Evolutionary conservation across 805 yeast genomes (phyloP).

Genomic region (Maudiozyma saulgeensis): DNA sequence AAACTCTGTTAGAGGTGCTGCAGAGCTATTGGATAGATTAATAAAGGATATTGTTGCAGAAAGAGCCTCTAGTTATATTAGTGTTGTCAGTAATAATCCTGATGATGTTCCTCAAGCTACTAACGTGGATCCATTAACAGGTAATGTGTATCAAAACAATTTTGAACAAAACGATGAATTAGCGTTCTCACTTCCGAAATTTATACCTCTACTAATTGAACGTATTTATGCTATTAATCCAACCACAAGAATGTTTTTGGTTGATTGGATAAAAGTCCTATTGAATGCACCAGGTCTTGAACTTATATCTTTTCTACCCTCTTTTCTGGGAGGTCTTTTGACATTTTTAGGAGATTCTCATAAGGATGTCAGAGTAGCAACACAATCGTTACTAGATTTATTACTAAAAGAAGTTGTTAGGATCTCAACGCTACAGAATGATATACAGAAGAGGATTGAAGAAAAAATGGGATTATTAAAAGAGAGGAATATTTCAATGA

Average conservation of each 20-base stretch:
- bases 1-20: constrained; percentile 87
- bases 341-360: constrained; percentile 74
- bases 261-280: constrained; percentile 87
- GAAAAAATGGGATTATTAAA: constrained; percentile 10
- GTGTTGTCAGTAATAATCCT: constrained; percentile 49
- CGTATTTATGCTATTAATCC: constrained; percentile 90
- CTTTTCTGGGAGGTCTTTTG: constrained; percentile 71
- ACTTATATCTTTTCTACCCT: constrained; percentile 76
- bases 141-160: constrained; percentile 51
- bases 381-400: constrained; percentile 65
- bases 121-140: constrained; percentile 41
- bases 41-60: constrained; percentile 93
- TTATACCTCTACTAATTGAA: constrained; percentile 85
- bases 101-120: constrained; percentile 35
- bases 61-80: constrained; percentile 79
- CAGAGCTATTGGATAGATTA: constrained; percentile 81
- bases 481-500: constrained; percentile 16
- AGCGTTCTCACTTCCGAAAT: constrained; percentile 77
- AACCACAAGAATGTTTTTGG: constrained; percentile 80
- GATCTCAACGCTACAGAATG: constrained; percentile 57
- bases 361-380: constrained; percentile 77
- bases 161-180: constrained; percentile 39
- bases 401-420: constrained; percentile 73
- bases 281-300: constrained; percentile 91
- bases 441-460: constrained; percentile 32